Evolutionary conservation across 2,329 filamentous ascomycete species (phyloP).

Genomic region (Fusarium musae): DNA sequence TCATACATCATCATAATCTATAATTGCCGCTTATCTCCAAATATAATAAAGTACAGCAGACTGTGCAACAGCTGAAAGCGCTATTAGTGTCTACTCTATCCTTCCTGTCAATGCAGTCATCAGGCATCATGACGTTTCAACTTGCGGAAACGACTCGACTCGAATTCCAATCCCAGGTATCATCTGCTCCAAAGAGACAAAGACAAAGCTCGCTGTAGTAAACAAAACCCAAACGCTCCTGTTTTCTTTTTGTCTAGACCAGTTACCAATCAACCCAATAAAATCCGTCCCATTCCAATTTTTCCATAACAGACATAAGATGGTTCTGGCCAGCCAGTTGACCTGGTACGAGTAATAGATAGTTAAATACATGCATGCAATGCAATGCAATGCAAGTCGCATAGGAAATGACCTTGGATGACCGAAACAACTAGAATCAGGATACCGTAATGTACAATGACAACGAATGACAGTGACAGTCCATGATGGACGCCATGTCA

Average conservation of each 20-base stretch:
- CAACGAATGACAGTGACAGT: slow-evolving; percentile 13
- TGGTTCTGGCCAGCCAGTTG: slow-evolving; percentile 34
- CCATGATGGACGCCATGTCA: slow-evolving; percentile 42
- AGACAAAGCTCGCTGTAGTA: neutral
- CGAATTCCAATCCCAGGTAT: neutral
- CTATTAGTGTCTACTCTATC: slow-evolving; percentile 2
- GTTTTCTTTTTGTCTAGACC: slow-evolving; percentile 36
- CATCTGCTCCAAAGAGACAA: neutral
- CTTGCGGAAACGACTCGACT: neutral
- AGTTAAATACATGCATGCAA: slow-evolving; percentile 18
- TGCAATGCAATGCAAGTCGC: slow-evolving; percentile 28
- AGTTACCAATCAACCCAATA: neutral
- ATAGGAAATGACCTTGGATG: slow-evolving; percentile 26
- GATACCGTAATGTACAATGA: slow-evolving; percentile 4
- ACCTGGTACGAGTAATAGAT: neutral
- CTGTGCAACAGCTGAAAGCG: neutral
- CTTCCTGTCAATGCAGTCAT: slow-evolving; percentile 13
- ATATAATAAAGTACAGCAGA: neutral
- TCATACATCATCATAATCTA: slow-evolving; percentile 39
- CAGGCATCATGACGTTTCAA: slow-evolving; percentile 27
- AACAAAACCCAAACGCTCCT: slow-evolving; percentile 2
- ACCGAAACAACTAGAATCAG: slow-evolving; percentile 24
- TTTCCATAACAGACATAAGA: neutral
- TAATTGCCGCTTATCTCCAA: slow-evolving; percentile 6
- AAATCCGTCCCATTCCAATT: neutral